Conservation (phyloP, 2,329 filamentous ascomycete species). For the Leptographium lundbergii region DNA sequence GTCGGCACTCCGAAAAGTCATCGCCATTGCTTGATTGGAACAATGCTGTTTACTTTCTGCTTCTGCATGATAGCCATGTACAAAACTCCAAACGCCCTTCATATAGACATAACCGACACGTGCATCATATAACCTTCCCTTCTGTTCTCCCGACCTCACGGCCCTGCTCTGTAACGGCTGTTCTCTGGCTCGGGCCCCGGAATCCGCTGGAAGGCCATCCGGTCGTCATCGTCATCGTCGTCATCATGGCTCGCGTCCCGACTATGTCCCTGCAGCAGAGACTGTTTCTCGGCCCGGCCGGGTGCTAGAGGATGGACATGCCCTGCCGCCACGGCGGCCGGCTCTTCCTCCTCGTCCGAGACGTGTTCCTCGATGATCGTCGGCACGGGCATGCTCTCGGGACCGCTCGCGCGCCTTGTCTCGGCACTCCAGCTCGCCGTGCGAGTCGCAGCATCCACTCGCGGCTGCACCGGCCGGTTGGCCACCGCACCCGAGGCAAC, state of each 20-base stretch:
- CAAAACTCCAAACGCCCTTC: too few relatives aligned
- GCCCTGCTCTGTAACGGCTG: not conserved
- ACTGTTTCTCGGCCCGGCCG: not conserved
- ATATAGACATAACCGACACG: not conserved
- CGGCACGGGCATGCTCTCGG: slow-evolving; percentile 15
- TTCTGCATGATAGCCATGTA: too few relatives aligned
- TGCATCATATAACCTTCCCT: not conserved
- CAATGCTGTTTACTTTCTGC: too few relatives aligned
- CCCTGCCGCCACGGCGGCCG: not conserved
- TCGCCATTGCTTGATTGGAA: too few relatives aligned
- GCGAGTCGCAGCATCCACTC: slow-evolving; percentile 15
- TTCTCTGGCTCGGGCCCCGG: not conserved
- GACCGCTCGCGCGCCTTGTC: slow-evolving; percentile 23
- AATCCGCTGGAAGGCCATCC: not conserved
- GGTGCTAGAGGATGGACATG: not conserved
- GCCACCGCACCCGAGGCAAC: slow-evolving; percentile 14
- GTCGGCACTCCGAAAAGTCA: too few relatives aligned
- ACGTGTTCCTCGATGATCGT: not conserved
- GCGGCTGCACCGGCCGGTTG: slow-evolving; percentile 3
- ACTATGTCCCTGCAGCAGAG: not conserved
- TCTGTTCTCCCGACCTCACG: not conserved
- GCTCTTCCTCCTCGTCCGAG: not conserved
- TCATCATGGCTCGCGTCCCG: not conserved
- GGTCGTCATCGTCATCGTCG: not conserved
- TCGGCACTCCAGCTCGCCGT: slow-evolving; percentile 24